These are phyloP conservation scores for Xylaria venustula DNA, from an alignment of 495 filamentous ascomycete genomes.

Conservation along the genomic window DNA sequence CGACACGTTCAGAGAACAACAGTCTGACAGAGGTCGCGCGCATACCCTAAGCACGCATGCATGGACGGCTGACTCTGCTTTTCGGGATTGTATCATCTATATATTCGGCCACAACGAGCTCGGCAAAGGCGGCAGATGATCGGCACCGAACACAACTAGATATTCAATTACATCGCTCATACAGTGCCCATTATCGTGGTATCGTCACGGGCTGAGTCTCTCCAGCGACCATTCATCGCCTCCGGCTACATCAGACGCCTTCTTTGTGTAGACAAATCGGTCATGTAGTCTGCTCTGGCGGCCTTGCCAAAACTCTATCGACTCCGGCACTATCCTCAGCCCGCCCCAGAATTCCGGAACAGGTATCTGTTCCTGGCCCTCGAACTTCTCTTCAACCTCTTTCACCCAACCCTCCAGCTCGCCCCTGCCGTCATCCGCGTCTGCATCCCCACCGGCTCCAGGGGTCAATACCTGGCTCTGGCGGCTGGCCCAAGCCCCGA, in stretches of 20 bases:
- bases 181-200: neutral
- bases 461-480: constrained; percentile 72
- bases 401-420: constrained; percentile 66
- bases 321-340: constrained; percentile 77
- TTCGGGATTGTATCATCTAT: neutral
- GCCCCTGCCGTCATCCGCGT: constrained; percentile 57
- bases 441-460: constrained; percentile 31
- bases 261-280: constrained; percentile 80
- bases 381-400: constrained; percentile 71
- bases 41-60: neutral
- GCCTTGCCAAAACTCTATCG: constrained; percentile 94
- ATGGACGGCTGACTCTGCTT: neutral
- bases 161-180: too few relatives aligned
- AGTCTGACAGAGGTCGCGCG: neutral
- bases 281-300: constrained; percentile 85
- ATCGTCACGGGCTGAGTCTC: constrained; percentile 58
- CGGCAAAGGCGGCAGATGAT: neutral
- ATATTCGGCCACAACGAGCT: too few relatives aligned
- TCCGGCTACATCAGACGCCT: constrained; percentile 31
- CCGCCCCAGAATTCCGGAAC: constrained; percentile 96
- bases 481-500: constrained; percentile 91
- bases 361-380: constrained; percentile 72
- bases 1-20: neutral
- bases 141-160: neutral
- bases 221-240: constrained; percentile 55